Conservation (phyloP, 83 land plant species). For the Picea abies region DNA sequence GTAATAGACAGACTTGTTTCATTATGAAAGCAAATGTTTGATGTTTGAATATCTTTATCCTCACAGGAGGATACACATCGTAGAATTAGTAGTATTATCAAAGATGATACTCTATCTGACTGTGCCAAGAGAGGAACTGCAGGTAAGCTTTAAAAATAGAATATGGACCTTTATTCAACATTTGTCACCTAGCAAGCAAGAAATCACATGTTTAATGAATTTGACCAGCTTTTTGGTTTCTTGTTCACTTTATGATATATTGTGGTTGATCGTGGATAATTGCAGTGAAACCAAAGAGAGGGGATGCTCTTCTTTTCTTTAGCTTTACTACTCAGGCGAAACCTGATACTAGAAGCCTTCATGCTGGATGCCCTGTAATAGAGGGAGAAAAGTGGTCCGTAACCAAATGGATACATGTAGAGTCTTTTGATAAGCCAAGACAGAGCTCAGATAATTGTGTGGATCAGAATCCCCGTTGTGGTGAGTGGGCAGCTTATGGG, state of each 20-base stretch:
- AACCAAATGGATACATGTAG: conserved; percentile 82
- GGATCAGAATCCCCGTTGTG: conserved; percentile 56
- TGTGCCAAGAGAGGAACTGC: conserved; percentile 75
- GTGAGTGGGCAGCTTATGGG: conserved; percentile 68
- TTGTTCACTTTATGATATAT: neutral
- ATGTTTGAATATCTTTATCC: neutral
- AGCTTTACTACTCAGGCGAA: conserved; percentile 57
- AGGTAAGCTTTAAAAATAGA: conserved; percentile 33
- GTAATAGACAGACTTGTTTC: neutral
- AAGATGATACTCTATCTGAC: conserved; percentile 56
- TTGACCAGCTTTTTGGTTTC: neutral
- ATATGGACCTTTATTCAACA: neutral
- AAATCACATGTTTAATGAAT: neutral
- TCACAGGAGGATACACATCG: conserved; percentile 33
- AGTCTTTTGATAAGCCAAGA: conserved; percentile 47
- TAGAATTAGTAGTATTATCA: conserved; percentile 8
- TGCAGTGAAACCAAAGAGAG: conserved; percentile 70
- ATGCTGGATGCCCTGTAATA: conserved; percentile 73
- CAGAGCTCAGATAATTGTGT: conserved; percentile 27
- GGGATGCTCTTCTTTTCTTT: conserved; percentile 84
- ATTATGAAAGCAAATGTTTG: neutral
- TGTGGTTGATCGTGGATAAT: neutral
- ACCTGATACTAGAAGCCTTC: conserved; percentile 65
- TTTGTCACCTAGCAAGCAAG: neutral
- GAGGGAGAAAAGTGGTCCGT: conserved; percentile 87